Percentiles rank a stretch among this genome's conserved stretches.
Evolutionary conservation across 169 alveolate genomes (phyloP).

Genomic region (Neospora caninum): DNA sequence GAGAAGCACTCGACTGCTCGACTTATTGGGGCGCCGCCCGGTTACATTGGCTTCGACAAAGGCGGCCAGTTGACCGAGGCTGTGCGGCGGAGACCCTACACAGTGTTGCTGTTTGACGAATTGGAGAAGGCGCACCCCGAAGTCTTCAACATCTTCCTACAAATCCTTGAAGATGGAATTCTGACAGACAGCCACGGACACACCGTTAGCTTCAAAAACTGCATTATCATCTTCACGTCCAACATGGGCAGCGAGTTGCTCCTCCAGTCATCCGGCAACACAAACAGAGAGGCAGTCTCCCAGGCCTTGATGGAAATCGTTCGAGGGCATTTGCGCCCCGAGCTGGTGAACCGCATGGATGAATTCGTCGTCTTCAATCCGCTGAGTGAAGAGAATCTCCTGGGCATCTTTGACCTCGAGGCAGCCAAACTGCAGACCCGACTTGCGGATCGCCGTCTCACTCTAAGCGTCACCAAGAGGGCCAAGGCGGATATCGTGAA

Average conservation of each 20-base stretch:
- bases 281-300: background rate
- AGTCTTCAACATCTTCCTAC: slow-evolving; percentile 71
- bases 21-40: slow-evolving; percentile 93
- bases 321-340: slow-evolving; percentile 83
- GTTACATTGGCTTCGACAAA: slow-evolving; percentile 90
- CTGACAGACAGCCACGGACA: slow-evolving; percentile 87
- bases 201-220: slow-evolving; percentile 85
- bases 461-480: background rate
- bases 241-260: slow-evolving; percentile 85
- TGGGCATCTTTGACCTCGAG: slow-evolving; percentile 32
- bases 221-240: slow-evolving; percentile 86
- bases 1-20: slow-evolving; percentile 88
- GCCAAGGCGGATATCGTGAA: background rate
- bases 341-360: slow-evolving; percentile 86
- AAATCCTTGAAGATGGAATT: slow-evolving; percentile 87
- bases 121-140: slow-evolving; percentile 92
- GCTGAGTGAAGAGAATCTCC: slow-evolving; percentile 69
- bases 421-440: background rate
- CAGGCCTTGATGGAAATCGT: slow-evolving; percentile 79
- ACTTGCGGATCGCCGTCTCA: background rate
- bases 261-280: slow-evolving; percentile 75
- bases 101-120: slow-evolving; percentile 88
- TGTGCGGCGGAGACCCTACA: slow-evolving; percentile 87
- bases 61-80: slow-evolving; percentile 92
- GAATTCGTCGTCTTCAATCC: slow-evolving; percentile 85